Evolutionary conservation across 2,329 filamentous ascomycete species (phyloP).

Genomic region (Helminthosporium solani): DNA sequence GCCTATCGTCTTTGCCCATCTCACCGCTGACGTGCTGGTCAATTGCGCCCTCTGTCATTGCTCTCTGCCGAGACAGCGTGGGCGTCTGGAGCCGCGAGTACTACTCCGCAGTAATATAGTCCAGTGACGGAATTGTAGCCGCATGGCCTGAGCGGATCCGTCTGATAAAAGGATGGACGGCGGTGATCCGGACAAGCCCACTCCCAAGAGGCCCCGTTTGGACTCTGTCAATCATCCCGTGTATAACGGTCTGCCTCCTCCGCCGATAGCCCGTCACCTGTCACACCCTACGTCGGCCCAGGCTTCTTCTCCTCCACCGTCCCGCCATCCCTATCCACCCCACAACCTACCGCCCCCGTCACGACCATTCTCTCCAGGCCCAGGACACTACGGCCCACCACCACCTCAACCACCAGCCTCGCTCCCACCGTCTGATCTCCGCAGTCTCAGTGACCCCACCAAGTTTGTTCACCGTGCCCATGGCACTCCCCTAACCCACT

Average conservation of each 20-base stretch:
- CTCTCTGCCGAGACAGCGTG: constrained; percentile 31
- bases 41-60: constrained; percentile 32
- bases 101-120: constrained; percentile 17
- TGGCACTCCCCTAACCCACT: constrained; percentile 34
- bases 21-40: constrained; percentile 32
- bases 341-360: constrained; percentile 28
- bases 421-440: constrained; percentile 36
- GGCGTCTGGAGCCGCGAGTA: too few species aligned
- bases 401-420: constrained; percentile 30
- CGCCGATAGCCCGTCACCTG: constrained; percentile 32
- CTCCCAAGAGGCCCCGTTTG: constrained; percentile 43
- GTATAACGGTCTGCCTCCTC: constrained; percentile 39
- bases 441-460: constrained; percentile 35
- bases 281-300: constrained; percentile 34
- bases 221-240: constrained; percentile 36
- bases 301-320: constrained; percentile 30
- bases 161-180: constrained; percentile 42
- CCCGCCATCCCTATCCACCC: constrained; percentile 19
- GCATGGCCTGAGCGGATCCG: constrained; percentile 44
- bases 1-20: constrained; percentile 26
- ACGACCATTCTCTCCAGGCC: constrained; percentile 22
- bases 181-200: constrained; percentile 41
- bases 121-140: constrained; percentile 31
- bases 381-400: constrained; percentile 23
- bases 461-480: constrained; percentile 37